Percentiles rank a stretch among this genome's conserved stretches.
phyloP scores from a whole-genome alignment of 192 early-diverging fungal genomes.

The Dissophora globulifera region DNA sequence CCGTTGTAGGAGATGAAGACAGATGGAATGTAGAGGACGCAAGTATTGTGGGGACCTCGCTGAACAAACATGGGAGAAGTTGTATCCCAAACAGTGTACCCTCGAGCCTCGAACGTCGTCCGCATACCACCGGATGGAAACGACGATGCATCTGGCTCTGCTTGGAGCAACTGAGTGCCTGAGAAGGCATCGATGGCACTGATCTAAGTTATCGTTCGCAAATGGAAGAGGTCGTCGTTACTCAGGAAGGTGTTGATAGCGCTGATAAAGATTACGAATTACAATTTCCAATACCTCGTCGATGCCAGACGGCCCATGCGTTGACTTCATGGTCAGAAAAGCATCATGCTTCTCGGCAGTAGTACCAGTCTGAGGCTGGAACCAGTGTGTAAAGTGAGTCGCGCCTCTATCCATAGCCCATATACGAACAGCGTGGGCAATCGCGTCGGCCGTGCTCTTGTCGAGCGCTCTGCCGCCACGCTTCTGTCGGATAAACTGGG shows the following conservation, averaged over 20 bases:
- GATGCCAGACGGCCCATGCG: constrained; percentile 74
- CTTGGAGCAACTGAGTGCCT: constrained; percentile 95
- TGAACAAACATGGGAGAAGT: constrained; percentile 95
- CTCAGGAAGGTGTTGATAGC: constrained; percentile 97
- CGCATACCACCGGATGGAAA: constrained; percentile 99
- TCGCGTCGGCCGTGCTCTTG: constrained; percentile 95
- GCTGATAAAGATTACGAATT: constrained; percentile 60
- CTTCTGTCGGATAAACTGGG: constrained; percentile 91
- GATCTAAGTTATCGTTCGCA: constrained; percentile 67
- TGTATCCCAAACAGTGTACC: constrained; percentile 99
- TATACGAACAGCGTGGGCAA: constrained; percentile 97
- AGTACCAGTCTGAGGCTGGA: constrained; percentile 98
- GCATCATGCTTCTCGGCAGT: constrained; percentile 99
- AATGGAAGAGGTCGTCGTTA: too few relatives aligned
- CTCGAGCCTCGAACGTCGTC: constrained; percentile 98
- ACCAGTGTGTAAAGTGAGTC: constrained; percentile 99
- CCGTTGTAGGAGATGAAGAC: constrained; percentile 99
- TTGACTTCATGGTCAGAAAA: constrained; percentile 92
- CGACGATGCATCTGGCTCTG: constrained; percentile 99
- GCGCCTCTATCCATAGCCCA: constrained; percentile 98
- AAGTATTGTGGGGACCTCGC: constrained; percentile 89
- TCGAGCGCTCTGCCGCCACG: constrained; percentile 90
- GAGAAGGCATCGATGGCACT: constrained; percentile 95
- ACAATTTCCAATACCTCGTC: constrained; percentile 84
- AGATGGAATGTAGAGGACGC: constrained; percentile 97